These are phyloP conservation scores for Acanthamoeba pearcei DNA, from an alignment of 208 protist species.

Conservation along the genomic window DNA sequence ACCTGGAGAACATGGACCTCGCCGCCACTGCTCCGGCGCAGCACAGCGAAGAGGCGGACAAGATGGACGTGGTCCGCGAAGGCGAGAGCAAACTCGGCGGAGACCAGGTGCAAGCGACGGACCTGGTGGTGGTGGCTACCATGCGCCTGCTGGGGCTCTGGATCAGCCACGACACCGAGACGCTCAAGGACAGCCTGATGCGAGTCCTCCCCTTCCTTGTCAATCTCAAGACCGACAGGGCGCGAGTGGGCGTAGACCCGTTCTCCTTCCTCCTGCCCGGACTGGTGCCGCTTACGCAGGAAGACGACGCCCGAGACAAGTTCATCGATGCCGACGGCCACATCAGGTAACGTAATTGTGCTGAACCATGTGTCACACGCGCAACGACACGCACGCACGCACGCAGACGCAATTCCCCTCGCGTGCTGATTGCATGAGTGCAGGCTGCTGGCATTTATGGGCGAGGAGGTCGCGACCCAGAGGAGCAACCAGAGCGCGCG, in stretches of 20 bases:
- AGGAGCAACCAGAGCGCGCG: neutral
- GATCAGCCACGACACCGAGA: conserved; percentile 68
- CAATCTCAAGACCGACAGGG: conserved; percentile 30
- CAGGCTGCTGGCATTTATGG: conserved; percentile 32
- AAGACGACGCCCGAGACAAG: conserved; percentile 48
- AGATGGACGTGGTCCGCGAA: neutral
- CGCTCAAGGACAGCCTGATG: conserved; percentile 31
- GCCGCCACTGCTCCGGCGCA: neutral
- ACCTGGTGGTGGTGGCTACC: conserved; percentile 58
- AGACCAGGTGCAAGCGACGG: conserved; percentile 1
- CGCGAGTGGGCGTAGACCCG: conserved; percentile 30
- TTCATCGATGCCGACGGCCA: conserved; percentile 66
- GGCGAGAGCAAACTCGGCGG: neutral
- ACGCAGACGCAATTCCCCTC: neutral
- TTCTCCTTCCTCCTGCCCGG: conserved; percentile 66
- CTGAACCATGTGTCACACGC: too few relatives aligned
- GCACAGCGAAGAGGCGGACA: neutral
- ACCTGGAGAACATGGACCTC: conserved; percentile 45
- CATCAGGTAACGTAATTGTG: neutral
- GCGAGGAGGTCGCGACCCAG: neutral
- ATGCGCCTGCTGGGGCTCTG: conserved; percentile 66
- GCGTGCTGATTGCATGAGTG: neutral
- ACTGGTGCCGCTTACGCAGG: conserved; percentile 50
- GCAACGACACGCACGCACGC: neutral
- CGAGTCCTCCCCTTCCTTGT: conserved; percentile 35